Conservation (phyloP, 345 rosid species). For the Rhizophora apiculata region DNA sequence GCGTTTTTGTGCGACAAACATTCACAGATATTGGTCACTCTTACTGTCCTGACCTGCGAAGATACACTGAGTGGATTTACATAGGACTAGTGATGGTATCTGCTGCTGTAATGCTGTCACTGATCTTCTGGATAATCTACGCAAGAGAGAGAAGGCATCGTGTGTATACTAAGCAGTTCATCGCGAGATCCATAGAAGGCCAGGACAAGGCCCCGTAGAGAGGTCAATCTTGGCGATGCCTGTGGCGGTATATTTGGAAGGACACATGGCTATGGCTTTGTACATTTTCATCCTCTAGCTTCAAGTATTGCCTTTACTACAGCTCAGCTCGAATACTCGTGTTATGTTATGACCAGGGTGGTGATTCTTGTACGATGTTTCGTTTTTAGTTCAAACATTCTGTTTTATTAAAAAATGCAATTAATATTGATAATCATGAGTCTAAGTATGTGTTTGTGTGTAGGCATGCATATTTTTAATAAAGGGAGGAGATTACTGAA, state of each 20-base stretch:
- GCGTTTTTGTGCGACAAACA: conserved; percentile 74
- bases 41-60: conserved; percentile 64
- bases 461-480: no score
- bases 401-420: no score
- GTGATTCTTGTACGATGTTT: no score
- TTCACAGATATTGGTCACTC: conserved; percentile 45
- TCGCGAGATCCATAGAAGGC: not conserved
- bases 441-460: no score
- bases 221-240: not conserved
- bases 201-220: not conserved
- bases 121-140: conserved; percentile 90
- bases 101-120: conserved; percentile 77
- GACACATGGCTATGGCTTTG: not conserved
- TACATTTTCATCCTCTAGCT: not conserved
- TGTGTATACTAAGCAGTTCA: conserved; percentile 56
- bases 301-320: not conserved
- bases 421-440: no score
- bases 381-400: no score
- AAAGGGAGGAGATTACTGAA: no score
- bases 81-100: conserved; percentile 73
- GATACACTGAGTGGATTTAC: conserved; percentile 68
- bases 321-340: not conserved
- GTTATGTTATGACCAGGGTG: not conserved
- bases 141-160: conserved; percentile 86
- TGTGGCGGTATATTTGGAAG: not conserved